Evolutionary conservation across 805 yeast species (phyloP).

Genomic region (Crinitomyces ghanaensis): DNA sequence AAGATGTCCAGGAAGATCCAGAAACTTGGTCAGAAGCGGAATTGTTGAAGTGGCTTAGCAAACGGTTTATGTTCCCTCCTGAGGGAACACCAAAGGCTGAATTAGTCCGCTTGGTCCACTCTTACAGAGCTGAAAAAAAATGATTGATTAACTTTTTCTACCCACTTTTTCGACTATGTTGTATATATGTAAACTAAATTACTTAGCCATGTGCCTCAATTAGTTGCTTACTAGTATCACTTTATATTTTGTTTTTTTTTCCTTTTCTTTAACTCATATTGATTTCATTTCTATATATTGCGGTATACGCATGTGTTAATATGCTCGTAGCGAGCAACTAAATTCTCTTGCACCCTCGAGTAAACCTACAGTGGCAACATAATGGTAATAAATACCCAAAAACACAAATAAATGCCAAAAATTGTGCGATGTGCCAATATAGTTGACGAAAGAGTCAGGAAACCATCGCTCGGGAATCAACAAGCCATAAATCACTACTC

Average conservation of each 20-base stretch:
- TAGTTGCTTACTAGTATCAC: too few species aligned
- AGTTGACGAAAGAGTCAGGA: constrained; percentile 27
- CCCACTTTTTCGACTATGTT: too few species aligned
- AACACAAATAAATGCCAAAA: constrained; percentile 91
- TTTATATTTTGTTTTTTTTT: too few species aligned
- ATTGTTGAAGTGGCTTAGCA: constrained; percentile 12
- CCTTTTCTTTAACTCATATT: background rate
- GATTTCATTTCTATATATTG: background rate
- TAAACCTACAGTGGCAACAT: constrained; percentile 65
- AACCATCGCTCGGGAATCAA: constrained; percentile 77
- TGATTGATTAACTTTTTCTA: too few species aligned
- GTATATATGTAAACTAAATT: too few species aligned
- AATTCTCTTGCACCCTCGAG: constrained; percentile 32
- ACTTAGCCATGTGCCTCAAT: too few species aligned
- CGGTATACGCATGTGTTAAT: background rate
- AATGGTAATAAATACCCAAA: constrained; percentile 83
- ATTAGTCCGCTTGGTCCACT: constrained; percentile 12
- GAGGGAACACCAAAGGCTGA: constrained; percentile 12
- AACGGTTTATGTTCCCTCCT: constrained; percentile 16
- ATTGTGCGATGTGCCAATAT: constrained; percentile 81
- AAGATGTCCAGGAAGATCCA: constrained; percentile 9
- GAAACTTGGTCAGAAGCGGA: constrained; percentile 14
- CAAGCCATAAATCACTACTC: constrained; percentile 80
- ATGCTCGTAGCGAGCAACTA: constrained; percentile 16
- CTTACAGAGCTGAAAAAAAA: constrained; percentile 3